Conservation (phyloP, 1,139 yeast species). For the Candida pseudoviswanathii region DNA sequence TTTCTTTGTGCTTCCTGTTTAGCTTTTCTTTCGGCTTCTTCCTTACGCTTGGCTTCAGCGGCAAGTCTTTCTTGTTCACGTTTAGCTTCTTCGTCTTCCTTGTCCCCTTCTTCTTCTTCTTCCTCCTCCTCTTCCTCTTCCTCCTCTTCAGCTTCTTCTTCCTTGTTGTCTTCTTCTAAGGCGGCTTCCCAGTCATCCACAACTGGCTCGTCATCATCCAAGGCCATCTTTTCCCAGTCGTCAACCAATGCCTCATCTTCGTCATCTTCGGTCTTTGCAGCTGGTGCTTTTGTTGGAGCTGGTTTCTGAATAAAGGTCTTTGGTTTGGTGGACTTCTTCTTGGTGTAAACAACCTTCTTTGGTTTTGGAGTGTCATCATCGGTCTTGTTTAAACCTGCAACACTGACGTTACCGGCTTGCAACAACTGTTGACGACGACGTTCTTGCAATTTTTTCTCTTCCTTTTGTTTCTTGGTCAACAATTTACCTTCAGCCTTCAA, state of each 20-base stretch:
- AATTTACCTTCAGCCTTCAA: slow-evolving; percentile 91
- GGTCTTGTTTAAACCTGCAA: slow-evolving; percentile 67
- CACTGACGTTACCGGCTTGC: slow-evolving; percentile 69
- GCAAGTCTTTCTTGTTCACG: slow-evolving; percentile 24
- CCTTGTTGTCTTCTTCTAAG: slow-evolving; percentile 28
- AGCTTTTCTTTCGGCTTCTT: slow-evolving; percentile 7
- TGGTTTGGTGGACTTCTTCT: slow-evolving; percentile 61
- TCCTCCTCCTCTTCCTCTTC: slow-evolving; percentile 17
- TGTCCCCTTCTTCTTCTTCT: slow-evolving; percentile 24
- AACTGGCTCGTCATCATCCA: slow-evolving; percentile 52
- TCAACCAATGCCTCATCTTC: slow-evolving; percentile 60
- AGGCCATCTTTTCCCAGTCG: slow-evolving; percentile 67
- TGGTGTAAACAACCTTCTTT: slow-evolving; percentile 74
- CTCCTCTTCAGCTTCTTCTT: slow-evolving; percentile 21
- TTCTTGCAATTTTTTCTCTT: slow-evolving; percentile 83
- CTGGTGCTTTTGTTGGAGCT: slow-evolving; percentile 16
- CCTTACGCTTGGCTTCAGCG: slow-evolving; percentile 10
- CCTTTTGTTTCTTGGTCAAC: slow-evolving; percentile 91
- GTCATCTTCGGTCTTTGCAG: slow-evolving; percentile 27
- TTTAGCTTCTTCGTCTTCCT: slow-evolving; percentile 23
- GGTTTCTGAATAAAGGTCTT: slow-evolving; percentile 35
- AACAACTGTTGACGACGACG: slow-evolving; percentile 87
- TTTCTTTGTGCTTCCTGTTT: slow-evolving; percentile 7
- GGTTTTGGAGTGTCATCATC: slow-evolving; percentile 39
- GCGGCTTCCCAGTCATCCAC: slow-evolving; percentile 53